phyloP scores from a whole-genome alignment of 768 basidiomycete species.

The Psilocybe sp. region DNA sequence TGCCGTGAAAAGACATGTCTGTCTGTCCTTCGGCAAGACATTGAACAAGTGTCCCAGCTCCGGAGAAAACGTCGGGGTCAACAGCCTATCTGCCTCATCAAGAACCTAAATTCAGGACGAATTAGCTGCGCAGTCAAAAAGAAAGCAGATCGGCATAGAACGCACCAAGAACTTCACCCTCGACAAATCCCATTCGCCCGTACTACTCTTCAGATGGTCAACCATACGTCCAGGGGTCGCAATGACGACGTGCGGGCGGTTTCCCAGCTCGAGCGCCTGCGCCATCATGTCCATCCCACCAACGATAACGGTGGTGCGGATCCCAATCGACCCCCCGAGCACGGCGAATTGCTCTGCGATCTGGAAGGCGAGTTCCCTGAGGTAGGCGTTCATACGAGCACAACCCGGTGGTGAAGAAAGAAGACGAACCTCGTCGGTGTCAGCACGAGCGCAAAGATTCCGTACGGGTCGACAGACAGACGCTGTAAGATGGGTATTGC shows the following conservation, averaged over 20 bases:
- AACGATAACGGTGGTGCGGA: constrained; percentile 85
- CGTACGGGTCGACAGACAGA: constrained; percentile 87
- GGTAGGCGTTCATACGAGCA: too few species aligned
- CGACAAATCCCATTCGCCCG: constrained; percentile 80
- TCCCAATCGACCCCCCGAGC: constrained; percentile 76
- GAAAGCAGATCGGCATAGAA: constrained; percentile 1
- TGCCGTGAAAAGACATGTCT: constrained; percentile 96
- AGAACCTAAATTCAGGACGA: constrained; percentile 65
- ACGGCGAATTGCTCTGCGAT: constrained; percentile 96
- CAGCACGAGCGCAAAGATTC: constrained; percentile 88
- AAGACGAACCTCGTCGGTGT: constrained; percentile 85
- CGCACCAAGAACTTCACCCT: constrained; percentile 82
- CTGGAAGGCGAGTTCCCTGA: constrained; percentile 96
- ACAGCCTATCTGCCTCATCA: constrained; percentile 93
- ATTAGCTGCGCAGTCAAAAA: not conserved
- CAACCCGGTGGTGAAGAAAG: too few species aligned
- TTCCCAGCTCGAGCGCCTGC: constrained; percentile 83
- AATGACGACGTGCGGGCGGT: constrained; percentile 89
- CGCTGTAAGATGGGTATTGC: constrained; percentile 92
- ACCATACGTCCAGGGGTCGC: constrained; percentile 96
- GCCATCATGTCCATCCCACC: constrained; percentile 99
- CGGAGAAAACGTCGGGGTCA: constrained; percentile 85
- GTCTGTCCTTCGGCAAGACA: constrained; percentile 78
- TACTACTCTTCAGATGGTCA: constrained; percentile 79
- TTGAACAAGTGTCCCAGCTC: constrained; percentile 80